A percentile compares a stretch with the other conserved stretches of the same genome.
These are phyloP conservation scores for Hysterium pulicare DNA, from an alignment of 2,329 filamentous ascomycete genomes.

Conservation along the genomic window DNA sequence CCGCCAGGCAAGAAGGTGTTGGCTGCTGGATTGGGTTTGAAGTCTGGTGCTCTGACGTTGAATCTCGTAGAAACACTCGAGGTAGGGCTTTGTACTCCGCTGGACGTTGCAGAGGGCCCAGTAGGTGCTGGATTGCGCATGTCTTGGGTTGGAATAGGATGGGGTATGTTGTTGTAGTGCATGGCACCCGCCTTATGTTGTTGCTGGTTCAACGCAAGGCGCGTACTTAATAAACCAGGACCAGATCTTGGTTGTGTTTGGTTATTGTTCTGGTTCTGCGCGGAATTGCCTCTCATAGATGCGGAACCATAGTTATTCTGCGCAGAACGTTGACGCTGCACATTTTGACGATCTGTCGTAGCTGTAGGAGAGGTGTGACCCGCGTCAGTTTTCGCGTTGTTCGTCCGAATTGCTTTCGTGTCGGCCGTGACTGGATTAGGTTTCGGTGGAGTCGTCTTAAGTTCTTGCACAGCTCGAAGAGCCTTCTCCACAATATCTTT, in stretches of 20 bases:
- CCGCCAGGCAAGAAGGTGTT: constrained; percentile 73
- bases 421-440: constrained; percentile 43
- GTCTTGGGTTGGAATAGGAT: constrained; percentile 60
- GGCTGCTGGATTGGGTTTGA: constrained; percentile 80
- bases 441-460: constrained; percentile 36
- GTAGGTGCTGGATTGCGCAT: constrained; percentile 70
- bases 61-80: constrained; percentile 54
- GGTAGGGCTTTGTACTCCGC: constrained; percentile 49
- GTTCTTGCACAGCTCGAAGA: constrained; percentile 66
- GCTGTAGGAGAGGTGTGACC: constrained; percentile 26
- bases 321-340: constrained; percentile 42
- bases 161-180: constrained; percentile 50
- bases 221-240: constrained; percentile 48
- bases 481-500: constrained; percentile 89
- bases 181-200: constrained; percentile 46
- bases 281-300: constrained; percentile 35
- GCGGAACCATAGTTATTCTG: constrained; percentile 43
- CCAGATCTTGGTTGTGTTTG: constrained; percentile 35
- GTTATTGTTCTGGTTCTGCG: constrained; percentile 43
- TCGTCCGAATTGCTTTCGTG: constrained; percentile 30
- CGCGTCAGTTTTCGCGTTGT: constrained; percentile 34
- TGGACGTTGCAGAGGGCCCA: constrained; percentile 59
- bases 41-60: constrained; percentile 67
- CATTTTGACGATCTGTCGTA: constrained; percentile 45
- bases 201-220: constrained; percentile 51